Evolutionary conservation across 352 stramenopile species (phyloP), one percentile per base, ranked within the genome.

Genomic region (Globisporangium canariense): DNA sequence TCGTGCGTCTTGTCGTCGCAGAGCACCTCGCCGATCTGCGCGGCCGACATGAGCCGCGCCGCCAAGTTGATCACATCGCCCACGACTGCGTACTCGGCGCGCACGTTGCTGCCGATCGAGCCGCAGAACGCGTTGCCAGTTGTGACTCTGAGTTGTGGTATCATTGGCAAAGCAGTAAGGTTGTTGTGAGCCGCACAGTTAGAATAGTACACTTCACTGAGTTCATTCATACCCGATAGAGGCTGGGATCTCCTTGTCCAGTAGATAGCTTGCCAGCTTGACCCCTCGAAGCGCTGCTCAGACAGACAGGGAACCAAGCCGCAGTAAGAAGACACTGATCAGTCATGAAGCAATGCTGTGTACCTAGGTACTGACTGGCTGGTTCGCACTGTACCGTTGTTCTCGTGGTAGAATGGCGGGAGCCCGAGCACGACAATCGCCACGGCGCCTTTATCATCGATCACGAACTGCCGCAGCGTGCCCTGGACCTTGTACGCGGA

Each of bases 51-150:
- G 14, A 96, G 68, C 5, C 88, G 74, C 22, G 86, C 85, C 8
- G 86, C 79, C 10, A 96, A 51, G 60, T 96, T 95, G 59, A 96
- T 92, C 1, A 89, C 81, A 43, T 96, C 84, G 2, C 88, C 88
- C 18, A 96, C 84, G 4, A 94, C 85, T 0, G 86, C 88, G 38
- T 92, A 96, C 49, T 96, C 88, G 20, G 81, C 81, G 9, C 88
- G 78, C 41, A 80, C 72, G 25, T 69, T 69, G 52, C 80, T 93
- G 5, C 86, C 87, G 25, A 96, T 78, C 1, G 84, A 88, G 3
- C 83, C 83, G 53, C 84, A 91, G 56, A 87, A 89, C 2, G 81
- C 83, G n/a, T 82, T 87, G 1, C 81, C 83, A 11, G 83, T 88
- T 22, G 83, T 93, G 9, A 93, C 71, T 0, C 83, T 92, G 32